Conservation (phyloP, 2,329 filamentous ascomycete genomes). For the Curvularia sp. region DNA sequence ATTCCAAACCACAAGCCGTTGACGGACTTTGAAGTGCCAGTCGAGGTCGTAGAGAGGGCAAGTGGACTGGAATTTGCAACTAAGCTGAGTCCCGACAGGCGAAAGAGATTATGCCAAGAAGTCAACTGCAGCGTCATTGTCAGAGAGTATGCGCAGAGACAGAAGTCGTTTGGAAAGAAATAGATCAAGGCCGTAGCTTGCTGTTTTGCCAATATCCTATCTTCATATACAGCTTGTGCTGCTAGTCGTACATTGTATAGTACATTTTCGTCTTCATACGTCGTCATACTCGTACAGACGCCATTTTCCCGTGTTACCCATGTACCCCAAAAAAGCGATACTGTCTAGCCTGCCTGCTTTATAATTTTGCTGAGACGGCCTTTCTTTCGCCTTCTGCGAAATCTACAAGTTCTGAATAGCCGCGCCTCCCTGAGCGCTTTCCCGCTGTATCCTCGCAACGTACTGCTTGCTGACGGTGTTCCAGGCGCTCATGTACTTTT, state of each 20-base stretch:
- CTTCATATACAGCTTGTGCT: slow-evolving; percentile 12
- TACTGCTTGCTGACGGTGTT: slow-evolving; percentile 60
- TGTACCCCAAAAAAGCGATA: not conserved
- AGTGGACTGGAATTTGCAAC: slow-evolving; percentile 89
- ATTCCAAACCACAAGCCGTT: slow-evolving; percentile 90
- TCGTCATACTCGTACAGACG: slow-evolving; percentile 11
- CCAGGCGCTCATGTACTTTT: slow-evolving; percentile 63
- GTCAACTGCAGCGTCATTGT: slow-evolving; percentile 83
- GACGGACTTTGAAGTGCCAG: slow-evolving; percentile 89
- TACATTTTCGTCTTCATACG: slow-evolving; percentile 25
- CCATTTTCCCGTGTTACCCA: not conserved
- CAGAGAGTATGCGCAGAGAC: slow-evolving; percentile 73
- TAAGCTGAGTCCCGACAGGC: slow-evolving; percentile 74
- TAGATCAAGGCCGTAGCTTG: slow-evolving; percentile 17
- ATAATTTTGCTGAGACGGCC: not conserved
- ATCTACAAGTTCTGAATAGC: slow-evolving; percentile 18
- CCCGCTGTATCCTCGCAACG: slow-evolving; percentile 57
- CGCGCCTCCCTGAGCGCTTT: slow-evolving; percentile 24
- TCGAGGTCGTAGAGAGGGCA: slow-evolving; percentile 91
- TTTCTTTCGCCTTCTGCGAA: not conserved
- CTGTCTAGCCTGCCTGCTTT: not conserved
- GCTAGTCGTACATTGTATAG: slow-evolving; percentile 33
- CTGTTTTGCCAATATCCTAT: slow-evolving; percentile 9
- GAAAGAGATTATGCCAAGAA: slow-evolving; percentile 84
- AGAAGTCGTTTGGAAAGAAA: slow-evolving; percentile 54